A percentile compares a stretch with the other conserved stretches of the same genome.
phyloP scores from a whole-genome alignment of 2,329 filamentous ascomycete species.

The Daldinia eschscholtzii region DNA sequence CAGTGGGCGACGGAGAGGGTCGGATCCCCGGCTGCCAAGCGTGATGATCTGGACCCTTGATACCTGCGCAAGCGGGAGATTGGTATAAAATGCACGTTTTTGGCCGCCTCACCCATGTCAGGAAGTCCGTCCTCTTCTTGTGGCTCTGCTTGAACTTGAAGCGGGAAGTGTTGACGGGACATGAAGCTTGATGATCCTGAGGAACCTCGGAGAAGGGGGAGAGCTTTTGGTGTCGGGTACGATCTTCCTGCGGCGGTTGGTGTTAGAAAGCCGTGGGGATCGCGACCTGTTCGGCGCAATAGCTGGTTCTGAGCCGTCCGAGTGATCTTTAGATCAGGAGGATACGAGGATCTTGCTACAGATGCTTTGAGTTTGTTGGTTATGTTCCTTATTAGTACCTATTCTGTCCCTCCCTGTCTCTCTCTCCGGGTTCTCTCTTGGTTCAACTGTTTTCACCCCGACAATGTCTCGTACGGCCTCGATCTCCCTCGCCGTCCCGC shows the following conservation, averaged over 20 bases:
- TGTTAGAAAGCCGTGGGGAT: neutral
- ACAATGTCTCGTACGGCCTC: constrained; percentile 30
- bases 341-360: constrained; percentile 40
- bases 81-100: constrained; percentile 42
- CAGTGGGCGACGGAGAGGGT: constrained; percentile 31
- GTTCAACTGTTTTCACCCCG: constrained; percentile 16
- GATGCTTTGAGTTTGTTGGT: constrained; percentile 9
- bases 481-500: constrained; percentile 26
- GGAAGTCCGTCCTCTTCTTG: constrained; percentile 1
- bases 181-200: constrained; percentile 27
- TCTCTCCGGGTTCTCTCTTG: constrained; percentile 3
- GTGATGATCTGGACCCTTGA: constrained; percentile 44
- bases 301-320: constrained; percentile 42
- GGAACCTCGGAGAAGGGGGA: constrained; percentile 39
- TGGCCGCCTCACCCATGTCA: constrained; percentile 44
- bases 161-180: constrained; percentile 17
- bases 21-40: constrained; percentile 31
- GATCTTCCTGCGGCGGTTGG: constrained; percentile 23
- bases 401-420: neutral
- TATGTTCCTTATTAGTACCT: constrained; percentile 9
- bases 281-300: constrained; percentile 42
- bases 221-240: constrained; percentile 42
- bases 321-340: constrained; percentile 43
- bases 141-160: constrained; percentile 16
- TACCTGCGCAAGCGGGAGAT: constrained; percentile 21